Percentiles rank a stretch among this genome's conserved stretches.
These are phyloP conservation scores for Globisporangium yorkense DNA, from an alignment of 352 stramenopile genomes.

Conservation along the genomic window DNA sequence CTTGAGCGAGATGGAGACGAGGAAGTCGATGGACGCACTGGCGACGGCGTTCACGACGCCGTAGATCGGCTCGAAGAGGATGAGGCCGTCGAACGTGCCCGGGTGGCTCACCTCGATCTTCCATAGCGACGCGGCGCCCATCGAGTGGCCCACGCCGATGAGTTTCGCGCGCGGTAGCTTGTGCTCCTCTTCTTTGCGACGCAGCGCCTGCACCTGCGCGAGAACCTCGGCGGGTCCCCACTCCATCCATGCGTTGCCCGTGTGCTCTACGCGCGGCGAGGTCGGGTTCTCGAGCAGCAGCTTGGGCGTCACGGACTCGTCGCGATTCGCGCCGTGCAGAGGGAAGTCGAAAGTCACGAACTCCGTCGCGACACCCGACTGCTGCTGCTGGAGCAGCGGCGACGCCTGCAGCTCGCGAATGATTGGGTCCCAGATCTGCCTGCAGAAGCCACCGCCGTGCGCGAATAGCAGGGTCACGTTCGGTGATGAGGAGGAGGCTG, in stretches of 20 bases:
- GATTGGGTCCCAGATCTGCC: conserved; percentile 38
- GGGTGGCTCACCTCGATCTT: conserved; percentile 24
- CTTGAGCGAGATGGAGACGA: conserved; percentile 24
- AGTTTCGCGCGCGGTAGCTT: conserved; percentile 12
- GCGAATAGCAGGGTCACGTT: conserved; percentile 8
- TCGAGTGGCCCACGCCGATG: conserved; percentile 47
- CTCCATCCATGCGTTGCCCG: conserved; percentile 20
- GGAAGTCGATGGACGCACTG: conserved; percentile 18
- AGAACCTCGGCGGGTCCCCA: conserved; percentile 7
- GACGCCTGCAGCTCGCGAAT: conserved; percentile 22
- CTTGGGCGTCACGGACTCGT: conserved; percentile 20
- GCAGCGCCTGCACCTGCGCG: neutral
- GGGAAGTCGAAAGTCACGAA: conserved; percentile 22
- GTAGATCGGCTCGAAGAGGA: conserved; percentile 41
- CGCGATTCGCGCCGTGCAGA: conserved; percentile 29
- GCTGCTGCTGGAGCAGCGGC: neutral
- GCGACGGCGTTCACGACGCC: conserved; percentile 7
- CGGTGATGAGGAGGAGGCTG: no score
- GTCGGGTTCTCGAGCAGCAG: conserved; percentile 6
- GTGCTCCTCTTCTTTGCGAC: conserved; percentile 2
- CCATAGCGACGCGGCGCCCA: conserved; percentile 31
- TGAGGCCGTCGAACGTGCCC: conserved; percentile 32
- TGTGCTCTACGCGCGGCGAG: conserved; percentile 27
- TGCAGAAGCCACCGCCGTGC: conserved; percentile 32
- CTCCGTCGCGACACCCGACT: conserved; percentile 21